These are phyloP conservation scores for Actinomortierella ambigua DNA, from an alignment of 371 early-diverging fungal genomes.

Conservation along the genomic window DNA sequence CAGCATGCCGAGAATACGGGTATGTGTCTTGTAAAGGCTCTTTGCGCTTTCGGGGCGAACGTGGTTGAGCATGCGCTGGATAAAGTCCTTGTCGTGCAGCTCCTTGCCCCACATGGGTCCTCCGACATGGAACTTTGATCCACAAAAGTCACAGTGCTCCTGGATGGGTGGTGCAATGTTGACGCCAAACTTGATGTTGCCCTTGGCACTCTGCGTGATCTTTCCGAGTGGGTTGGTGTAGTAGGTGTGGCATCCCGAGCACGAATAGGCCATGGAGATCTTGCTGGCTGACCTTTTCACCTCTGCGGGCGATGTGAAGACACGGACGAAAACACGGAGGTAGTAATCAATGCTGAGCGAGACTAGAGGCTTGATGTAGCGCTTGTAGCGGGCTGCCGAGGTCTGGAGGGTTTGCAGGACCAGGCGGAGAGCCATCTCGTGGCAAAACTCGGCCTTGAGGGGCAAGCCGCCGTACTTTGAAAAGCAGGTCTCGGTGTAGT, in stretches of 20 bases:
- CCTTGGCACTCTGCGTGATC: conserved; percentile 54
- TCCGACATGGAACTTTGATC: conserved; percentile 75
- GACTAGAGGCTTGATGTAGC: conserved; percentile 90
- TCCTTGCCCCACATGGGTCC: conserved; percentile 95
- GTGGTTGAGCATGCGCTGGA: conserved; percentile 69
- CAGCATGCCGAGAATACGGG: conserved; percentile 96
- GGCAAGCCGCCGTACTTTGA: conserved; percentile 97
- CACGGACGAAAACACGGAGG: conserved; percentile 97
- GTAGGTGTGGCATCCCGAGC: conserved; percentile 83
- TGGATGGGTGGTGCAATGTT: conserved; percentile 68
- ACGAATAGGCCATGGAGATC: conserved; percentile 82
- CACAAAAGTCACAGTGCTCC: conserved; percentile 75
- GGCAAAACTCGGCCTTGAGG: conserved; percentile 80
- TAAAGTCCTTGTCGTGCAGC: conserved; percentile 86
- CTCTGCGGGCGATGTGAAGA: conserved; percentile 76
- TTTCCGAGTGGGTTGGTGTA: conserved; percentile 74
- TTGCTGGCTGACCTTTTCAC: conserved; percentile 82
- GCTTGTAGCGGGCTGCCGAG: conserved; percentile 88
- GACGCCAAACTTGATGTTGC: conserved; percentile 62
- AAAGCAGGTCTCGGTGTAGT: conserved; percentile 92
- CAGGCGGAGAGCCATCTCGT: conserved; percentile 91
- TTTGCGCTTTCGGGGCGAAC: conserved; percentile 58
- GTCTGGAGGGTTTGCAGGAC: conserved; percentile 87
- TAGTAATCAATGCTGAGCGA: conserved; percentile 99
- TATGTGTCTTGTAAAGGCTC: conserved; percentile 70